Base-by-base conservation (phyloP, 1,284 basidiomycete species). In the Marasmius fiardii region DNA sequence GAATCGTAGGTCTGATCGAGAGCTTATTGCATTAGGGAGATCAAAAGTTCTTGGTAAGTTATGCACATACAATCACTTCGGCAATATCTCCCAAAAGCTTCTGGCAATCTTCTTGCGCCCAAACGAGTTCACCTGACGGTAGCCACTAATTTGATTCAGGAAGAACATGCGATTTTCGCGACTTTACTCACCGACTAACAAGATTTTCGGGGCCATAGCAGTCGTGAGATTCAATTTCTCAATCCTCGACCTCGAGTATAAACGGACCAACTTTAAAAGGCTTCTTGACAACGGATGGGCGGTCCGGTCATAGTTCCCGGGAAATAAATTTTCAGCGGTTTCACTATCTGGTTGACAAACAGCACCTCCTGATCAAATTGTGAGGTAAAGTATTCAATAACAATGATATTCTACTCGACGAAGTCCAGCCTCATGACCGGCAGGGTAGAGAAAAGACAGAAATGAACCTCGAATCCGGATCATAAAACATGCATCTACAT, bases 21-120 rank as follows among this genome's bases (percentile, higher is more conserved):
- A 34, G 48, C 44, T 35, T 44, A 16, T 18, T 48, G 33, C 20
- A 28, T 20, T 43, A 34, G 41, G 20, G 45, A 56, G 23, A 26
- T 24, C n/a, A n/a, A n/a, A 51, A 50, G 35, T 5, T 51, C 18
- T 34, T 33, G 14, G 45, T 18, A 26, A 5, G 16, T 10, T 18
- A 7, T 12, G 18, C n/a, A 79, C 90, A 65, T 66, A 93, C 93
- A 49, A 93, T 73, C 24, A 93, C 76, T 53, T 93, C 86, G 39
- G 91, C 85, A 53, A 91, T 78, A 48, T 78, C 76, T 1, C 78
- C 77, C 41, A 93, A 80, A 61, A 93, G 77, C 43, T 80, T 70
- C 53, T 83, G 74, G 51, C 85, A 78, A 61, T 94, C 90, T 34
- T 90, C 79, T 58, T 89, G 82, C 0, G 92, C 90, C 92, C 92